These are phyloP conservation scores for Ensete glaucum DNA, from an alignment of 176 grass and related monocot genomes.

Conservation along the genomic window DNA sequence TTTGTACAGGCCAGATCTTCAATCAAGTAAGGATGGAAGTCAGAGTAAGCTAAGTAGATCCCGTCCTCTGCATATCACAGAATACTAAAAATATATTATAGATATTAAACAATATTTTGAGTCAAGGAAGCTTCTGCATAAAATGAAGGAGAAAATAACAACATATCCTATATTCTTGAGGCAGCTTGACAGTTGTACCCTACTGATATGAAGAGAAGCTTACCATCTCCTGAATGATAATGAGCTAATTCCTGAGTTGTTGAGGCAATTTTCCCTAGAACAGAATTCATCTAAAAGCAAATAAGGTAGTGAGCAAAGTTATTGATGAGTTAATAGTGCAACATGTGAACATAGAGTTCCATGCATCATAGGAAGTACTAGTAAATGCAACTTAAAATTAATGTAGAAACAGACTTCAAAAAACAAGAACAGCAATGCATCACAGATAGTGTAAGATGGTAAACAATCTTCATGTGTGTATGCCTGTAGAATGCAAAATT, in stretches of 20 bases:
- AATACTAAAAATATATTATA: slow-evolving; percentile 13
- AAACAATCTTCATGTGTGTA: neutral
- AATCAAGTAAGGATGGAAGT: slow-evolving; percentile 72
- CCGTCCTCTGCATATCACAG: slow-evolving; percentile 65
- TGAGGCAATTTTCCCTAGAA: slow-evolving; percentile 82
- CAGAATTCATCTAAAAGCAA: slow-evolving; percentile 86
- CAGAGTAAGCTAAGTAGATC: slow-evolving; percentile 86
- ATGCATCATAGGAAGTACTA: neutral
- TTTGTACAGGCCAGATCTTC: slow-evolving; percentile 81
- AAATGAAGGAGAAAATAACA: slow-evolving; percentile 1
- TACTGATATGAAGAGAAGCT: neutral
- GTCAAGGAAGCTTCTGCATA: slow-evolving; percentile 19
- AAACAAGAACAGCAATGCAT: neutral
- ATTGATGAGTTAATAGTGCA: too few species aligned
- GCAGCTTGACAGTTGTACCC: neutral
- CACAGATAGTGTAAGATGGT: neutral
- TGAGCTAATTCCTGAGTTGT: slow-evolving; percentile 87
- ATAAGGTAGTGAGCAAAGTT: slow-evolving; percentile 16
- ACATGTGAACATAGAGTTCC: neutral
- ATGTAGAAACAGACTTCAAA: neutral
- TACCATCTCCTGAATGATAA: slow-evolving; percentile 97
- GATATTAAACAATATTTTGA: neutral
- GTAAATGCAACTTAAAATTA: neutral
- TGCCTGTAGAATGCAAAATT: neutral
- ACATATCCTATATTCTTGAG: neutral